Conservation (phyloP, 2,329 filamentous ascomycete genomes). For the Aureobasidium zeae region DNA sequence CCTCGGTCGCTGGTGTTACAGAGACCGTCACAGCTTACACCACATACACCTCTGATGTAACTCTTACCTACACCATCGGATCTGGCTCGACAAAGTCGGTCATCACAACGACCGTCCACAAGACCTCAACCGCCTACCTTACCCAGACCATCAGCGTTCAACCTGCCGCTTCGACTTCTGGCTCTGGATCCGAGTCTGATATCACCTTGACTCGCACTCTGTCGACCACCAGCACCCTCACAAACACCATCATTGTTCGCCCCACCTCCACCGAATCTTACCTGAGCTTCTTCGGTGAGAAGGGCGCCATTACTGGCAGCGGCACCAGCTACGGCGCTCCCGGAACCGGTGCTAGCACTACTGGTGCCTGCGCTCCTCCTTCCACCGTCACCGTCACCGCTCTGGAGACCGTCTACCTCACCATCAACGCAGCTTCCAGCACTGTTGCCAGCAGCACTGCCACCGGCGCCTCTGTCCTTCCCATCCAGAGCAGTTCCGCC, state of each 20-base stretch:
- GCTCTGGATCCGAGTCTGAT: neutral
- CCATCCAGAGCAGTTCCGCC: constrained; percentile 17
- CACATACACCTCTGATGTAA: constrained; percentile 25
- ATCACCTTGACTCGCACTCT: constrained; percentile 26
- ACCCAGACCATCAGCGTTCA: constrained; percentile 15
- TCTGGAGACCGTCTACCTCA: constrained; percentile 24
- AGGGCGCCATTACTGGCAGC: constrained; percentile 16
- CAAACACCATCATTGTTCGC: constrained; percentile 19
- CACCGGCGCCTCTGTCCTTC: constrained; percentile 12
- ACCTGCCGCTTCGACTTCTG: constrained; percentile 6
- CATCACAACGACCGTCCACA: constrained; percentile 27
- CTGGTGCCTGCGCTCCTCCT: constrained; percentile 22
- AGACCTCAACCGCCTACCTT: constrained; percentile 27
- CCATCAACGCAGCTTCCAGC: constrained; percentile 8
- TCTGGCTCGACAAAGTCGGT: constrained; percentile 26
- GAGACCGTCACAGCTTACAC: constrained; percentile 19
- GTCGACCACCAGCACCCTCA: constrained; percentile 27
- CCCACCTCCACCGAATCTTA: constrained; percentile 11
- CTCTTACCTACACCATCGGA: constrained; percentile 29
- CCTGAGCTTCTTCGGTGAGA: constrained; percentile 12
- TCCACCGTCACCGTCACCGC: constrained; percentile 28
- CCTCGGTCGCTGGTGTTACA: constrained; percentile 16
- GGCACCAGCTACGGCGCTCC: constrained; percentile 16
- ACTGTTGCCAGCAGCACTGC: constrained; percentile 10
- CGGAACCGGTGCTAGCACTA: constrained; percentile 17